phyloP scores from a whole-genome alignment of 345 rosid species.

The Brassica cretica region DNA sequence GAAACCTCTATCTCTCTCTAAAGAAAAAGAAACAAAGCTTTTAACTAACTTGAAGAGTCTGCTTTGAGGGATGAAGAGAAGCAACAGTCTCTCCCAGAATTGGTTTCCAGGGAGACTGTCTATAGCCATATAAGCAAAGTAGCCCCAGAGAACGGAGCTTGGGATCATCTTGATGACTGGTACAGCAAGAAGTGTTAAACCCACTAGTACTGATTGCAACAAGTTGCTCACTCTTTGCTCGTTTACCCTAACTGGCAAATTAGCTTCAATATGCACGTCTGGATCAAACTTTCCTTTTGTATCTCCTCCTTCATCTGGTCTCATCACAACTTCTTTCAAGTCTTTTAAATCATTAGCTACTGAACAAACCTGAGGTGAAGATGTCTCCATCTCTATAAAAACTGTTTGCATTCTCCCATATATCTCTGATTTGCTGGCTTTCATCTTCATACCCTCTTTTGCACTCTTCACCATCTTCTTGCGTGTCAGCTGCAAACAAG shows the following conservation, averaged over 20 bases:
- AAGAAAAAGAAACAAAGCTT: not conserved
- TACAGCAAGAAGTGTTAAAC: constrained; percentile 53
- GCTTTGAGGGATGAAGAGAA: constrained; percentile 64
- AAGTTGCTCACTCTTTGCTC: constrained; percentile 88
- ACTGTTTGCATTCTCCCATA: constrained; percentile 81
- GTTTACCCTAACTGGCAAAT: constrained; percentile 78
- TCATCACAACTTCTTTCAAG: constrained; percentile 68
- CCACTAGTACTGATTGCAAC: constrained; percentile 71
- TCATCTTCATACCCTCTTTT: constrained; percentile 62
- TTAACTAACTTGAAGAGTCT: constrained; percentile 67
- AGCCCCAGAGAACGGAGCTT: constrained; percentile 85
- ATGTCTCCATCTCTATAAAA: constrained; percentile 47
- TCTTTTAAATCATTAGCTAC: constrained; percentile 58
- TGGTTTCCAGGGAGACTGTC: constrained; percentile 93
- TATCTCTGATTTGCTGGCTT: constrained; percentile 64
- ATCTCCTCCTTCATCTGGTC: constrained; percentile 44
- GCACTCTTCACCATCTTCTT: constrained; percentile 83
- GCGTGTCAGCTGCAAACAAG: constrained; percentile 48
- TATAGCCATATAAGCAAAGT: constrained; percentile 85
- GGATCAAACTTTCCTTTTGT: constrained; percentile 54
- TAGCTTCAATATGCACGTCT: constrained; percentile 74
- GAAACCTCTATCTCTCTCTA: not conserved
- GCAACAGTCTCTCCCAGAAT: constrained; percentile 74
- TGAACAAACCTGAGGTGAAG: constrained; percentile 24
- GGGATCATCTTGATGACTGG: constrained; percentile 79